Evolutionary conservation across 495 filamentous ascomycete genomes (phyloP).

Genomic region (Penicillium chermesinum): DNA sequence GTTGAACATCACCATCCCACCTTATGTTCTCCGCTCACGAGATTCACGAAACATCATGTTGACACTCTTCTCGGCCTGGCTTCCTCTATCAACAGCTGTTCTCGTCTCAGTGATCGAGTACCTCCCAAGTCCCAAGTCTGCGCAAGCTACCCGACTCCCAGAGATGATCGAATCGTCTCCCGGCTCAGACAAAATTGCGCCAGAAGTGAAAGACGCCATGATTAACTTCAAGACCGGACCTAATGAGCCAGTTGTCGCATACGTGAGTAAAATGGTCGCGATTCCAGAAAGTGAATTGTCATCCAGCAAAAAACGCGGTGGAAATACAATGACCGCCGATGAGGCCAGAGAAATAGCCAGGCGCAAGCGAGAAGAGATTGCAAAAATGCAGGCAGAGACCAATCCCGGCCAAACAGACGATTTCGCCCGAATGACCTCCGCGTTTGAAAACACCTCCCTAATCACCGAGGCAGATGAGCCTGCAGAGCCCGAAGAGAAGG

Average conservation of each 20-base stretch:
- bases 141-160: conserved; percentile 78
- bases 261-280: conserved; percentile 97
- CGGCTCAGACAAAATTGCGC: conserved; percentile 63
- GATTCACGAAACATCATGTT: conserved; percentile 81
- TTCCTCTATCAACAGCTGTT: conserved; percentile 88
- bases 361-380: conserved; percentile 84
- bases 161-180: conserved; percentile 76
- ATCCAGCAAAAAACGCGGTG: conserved; percentile 63
- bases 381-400: conserved; percentile 61
- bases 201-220: conserved; percentile 70
- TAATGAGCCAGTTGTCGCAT: conserved; percentile 80
- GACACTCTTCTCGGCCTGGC: conserved; percentile 81
- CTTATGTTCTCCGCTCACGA: conserved; percentile 76
- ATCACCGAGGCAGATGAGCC: conserved; percentile 38
- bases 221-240: conserved; percentile 63
- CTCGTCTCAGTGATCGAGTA: conserved; percentile 92
- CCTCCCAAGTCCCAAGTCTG: conserved; percentile 77
- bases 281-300: conserved; percentile 86
- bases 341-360: conserved; percentile 84
- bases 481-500: conserved; percentile 43
- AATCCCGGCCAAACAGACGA: conserved; percentile 38
- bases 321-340: conserved; percentile 67
- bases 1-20: conserved; percentile 72
- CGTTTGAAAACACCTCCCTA: conserved; percentile 48
- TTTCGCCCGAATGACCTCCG: conserved; percentile 45